Base-by-base conservation (phyloP, 805 yeast genomes). In the Torulaspora microellipsoides region DNA sequence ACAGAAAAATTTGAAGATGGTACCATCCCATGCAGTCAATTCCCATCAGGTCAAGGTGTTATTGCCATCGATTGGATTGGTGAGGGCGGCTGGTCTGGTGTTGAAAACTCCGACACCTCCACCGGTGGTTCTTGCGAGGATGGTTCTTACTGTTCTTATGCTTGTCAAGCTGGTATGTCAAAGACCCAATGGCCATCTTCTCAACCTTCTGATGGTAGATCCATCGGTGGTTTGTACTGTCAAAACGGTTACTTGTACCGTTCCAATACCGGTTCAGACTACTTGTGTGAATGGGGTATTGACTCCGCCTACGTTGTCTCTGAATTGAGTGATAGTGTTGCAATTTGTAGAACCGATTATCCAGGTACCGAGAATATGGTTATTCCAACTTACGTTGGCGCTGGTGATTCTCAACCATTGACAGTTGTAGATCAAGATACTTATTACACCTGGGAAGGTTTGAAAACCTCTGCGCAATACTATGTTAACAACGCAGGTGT, bases 341-440 rank as follows among this genome's bases (percentile, higher is more conserved):
- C 98, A 47, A 71, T 93, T 60, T 93, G 99, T 78, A 85, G 97
- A 76, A 91, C 99, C 50, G 99, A 91, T 68, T 91, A 91, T 80
- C 99, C 99, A 63, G 99, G 99, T 73, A 83, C 96, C 53, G 99
- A 91, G 75, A 89, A 89, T 78, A 93, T 91, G 98, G 95, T 83
- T 55, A 77, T 91, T 50, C 98, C 99, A 66, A 90, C 98, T 48
- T 72, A 78, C 51, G 84, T 90, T 41, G 66, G 65, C 28, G 85
- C 83, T 47, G 96, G 95, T 58, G 58, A 71, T 31, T 55, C 76
- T 31, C 67, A 75, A 60, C 83, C 84, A 45, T 71, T 89, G 55
- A 75, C 96, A 42, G 95, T 84, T 54, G 96, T 90, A 51, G 76
- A 88, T 67, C 78, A 80, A 64, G 83, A 72, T 53, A 59, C 73